Base-by-base conservation (phyloP, 176 grass and related monocot species). In the Carex pumila region DNA sequence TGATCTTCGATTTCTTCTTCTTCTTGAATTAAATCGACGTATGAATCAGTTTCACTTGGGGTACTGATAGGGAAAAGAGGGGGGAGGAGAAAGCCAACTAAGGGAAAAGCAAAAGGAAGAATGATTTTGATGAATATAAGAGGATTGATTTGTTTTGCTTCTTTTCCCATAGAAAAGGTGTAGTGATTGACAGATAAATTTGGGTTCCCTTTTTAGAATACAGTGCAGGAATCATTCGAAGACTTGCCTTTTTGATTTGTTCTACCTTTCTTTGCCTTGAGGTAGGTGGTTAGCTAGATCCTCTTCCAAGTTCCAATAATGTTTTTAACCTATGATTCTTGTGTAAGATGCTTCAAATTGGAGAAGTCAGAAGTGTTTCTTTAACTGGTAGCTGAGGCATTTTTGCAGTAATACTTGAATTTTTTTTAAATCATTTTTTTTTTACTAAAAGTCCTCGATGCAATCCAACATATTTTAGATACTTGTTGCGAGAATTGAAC, bases 191-290 rank as follows among this genome's bases (percentile, higher is more conserved):
- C 11, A 50, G 63, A 82, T 5, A 67, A 45, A 31, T 3, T 55
- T 15, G 59, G 80, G 29, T 63, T 81, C 39, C 41, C 47, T 31
- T 53, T 83, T 83, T 31, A 83, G 61, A 65, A 83, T 45, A 47
- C 68, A 34, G 10, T 41, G 32, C 17, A 78, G 56, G 71, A 78
- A 71, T 36, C 61, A 34, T 49, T 54, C 34, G 68, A 79, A 79
- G 72, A 71, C 84, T 78, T 80, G 41, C 47, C 41, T 55, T 86
- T 80, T 80, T 39, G 0, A 6, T 39, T 39, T 86, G 61, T 86
- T 86, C 74, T 84, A 71, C 83, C 75, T 92, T 95, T 89, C 93
- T 92, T 92, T 95, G 87, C 89, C 90, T 89, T 95, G 65, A 91
- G 85, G 84, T 57, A 50, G 80, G 11, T 18, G 47, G 29, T 65